phyloP scores from a whole-genome alignment of 2,329 filamentous ascomycete genomes.

The Xylariales sp. region DNA sequence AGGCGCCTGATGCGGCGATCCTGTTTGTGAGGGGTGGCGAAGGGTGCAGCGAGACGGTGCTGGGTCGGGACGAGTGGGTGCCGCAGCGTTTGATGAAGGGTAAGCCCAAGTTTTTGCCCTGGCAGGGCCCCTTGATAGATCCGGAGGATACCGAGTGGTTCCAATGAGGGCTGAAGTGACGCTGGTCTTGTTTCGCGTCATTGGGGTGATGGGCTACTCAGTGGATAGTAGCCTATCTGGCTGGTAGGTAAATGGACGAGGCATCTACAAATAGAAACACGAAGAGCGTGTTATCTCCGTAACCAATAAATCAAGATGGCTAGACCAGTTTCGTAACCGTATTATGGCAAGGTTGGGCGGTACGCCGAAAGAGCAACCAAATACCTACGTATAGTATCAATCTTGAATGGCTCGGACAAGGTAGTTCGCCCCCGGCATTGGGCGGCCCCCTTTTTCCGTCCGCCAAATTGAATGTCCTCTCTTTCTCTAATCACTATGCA shows the following conservation, averaged over 20 bases:
- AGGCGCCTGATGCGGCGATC: constrained; percentile 17
- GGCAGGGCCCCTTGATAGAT: constrained; percentile 28
- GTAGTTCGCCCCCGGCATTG: not conserved
- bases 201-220: not conserved
- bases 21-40: constrained; percentile 24
- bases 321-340: not conserved
- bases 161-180: not conserved
- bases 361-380: not conserved
- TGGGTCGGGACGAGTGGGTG: constrained; percentile 3
- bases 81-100: constrained; percentile 16
- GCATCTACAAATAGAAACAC: not conserved
- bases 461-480: too few relatives aligned
- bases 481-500: too few relatives aligned
- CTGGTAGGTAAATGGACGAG: not conserved
- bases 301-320: not conserved
- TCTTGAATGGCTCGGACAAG: not conserved
- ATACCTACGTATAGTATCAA: not conserved
- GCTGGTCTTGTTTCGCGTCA: not conserved
- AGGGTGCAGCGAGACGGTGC: constrained; percentile 3
- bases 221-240: too few relatives aligned
- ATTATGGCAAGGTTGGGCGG: not conserved
- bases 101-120: constrained; percentile 23
- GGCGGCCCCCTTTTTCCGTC: too few relatives aligned
- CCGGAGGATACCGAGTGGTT: constrained; percentile 25
- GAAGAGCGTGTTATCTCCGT: not conserved